Evolutionary conservation across 352 stramenopile species (phyloP), one percentile per base, ranked within the genome.

Genomic region (Labyrinthula sp.): DNA sequence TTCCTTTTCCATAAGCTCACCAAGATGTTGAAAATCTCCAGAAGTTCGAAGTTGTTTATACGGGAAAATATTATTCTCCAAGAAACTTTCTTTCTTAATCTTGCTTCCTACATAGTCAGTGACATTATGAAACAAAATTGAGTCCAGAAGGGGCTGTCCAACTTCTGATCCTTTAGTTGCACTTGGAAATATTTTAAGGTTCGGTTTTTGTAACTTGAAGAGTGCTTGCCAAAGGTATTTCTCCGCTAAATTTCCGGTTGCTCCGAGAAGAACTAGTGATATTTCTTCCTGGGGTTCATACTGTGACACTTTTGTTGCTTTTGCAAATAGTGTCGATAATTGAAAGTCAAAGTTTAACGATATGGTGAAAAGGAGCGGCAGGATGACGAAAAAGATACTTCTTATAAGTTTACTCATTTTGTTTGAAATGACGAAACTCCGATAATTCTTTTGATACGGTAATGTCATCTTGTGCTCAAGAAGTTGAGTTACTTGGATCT

Each of bases 211-310:
- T 15, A 52, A 45, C 14, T 52, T 52, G 43, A 15, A 55, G 10
- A 52, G 34, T 9, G 31, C 58, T 6, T 70, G 64, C 71, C 72
- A 82, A 26, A 82, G 56, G 63, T 80, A 80, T 34, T 80, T 80
- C 10, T 66, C 47, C n/a, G 72, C 69, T 34, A 82, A 60, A 56
- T 80, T 72, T 15, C 72, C 72, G 2, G 72, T 82, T 14, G 69
- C 71, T 15, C 71, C 72, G 2, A 71, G 40, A 21, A 82, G 36
- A 4, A 81, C 47, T 15, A 76, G 55, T 12, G 35, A n/a, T n/a
- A n/a, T n/a, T n/a, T n/a, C n/a, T n/a, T n/a, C n/a, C n/a, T n/a
- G n/a, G n/a, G n/a, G n/a, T n/a, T n/a, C n/a, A n/a, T n/a, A n/a
- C n/a, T n/a, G n/a, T n/a, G n/a, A n/a, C n/a, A n/a, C n/a, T n/a